phyloP scores from a whole-genome alignment of 768 basidiomycete species.

The Lactarius hatsudake region DNA sequence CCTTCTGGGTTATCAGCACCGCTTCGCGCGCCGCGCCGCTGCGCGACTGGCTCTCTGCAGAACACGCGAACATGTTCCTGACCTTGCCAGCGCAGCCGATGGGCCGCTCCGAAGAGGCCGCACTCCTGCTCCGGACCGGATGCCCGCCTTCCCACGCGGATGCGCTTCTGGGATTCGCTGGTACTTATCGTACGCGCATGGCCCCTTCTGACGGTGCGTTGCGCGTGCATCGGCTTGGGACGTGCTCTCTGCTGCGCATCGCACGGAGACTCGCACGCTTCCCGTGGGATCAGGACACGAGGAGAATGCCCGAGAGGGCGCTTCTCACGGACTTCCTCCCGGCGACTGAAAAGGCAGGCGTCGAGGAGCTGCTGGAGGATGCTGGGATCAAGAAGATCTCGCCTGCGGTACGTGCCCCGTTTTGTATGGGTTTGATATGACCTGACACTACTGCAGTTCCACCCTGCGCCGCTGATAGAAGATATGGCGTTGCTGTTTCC shows the following conservation, averaged over 20 bases:
- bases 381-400: conserved; percentile 44
- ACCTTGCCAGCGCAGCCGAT: conserved; percentile 59
- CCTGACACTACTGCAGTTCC: conserved; percentile 38
- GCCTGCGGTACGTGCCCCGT: conserved; percentile 38
- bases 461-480: conserved; percentile 45
- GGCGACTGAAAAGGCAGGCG: conserved; percentile 51
- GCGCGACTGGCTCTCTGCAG: conserved; percentile 66
- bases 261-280: conserved; percentile 48
- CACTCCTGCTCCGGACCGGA: conserved; percentile 49
- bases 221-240: conserved; percentile 63
- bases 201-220: conserved; percentile 50
- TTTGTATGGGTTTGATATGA: not conserved
- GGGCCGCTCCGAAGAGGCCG: conserved; percentile 48
- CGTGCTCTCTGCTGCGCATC: conserved; percentile 55
- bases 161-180: conserved; percentile 51
- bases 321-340: conserved; percentile 62
- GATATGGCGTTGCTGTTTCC: conserved; percentile 48
- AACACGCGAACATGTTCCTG: conserved; percentile 72
- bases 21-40: conserved; percentile 62
- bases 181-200: conserved; percentile 55
- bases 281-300: conserved; percentile 45
- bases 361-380: conserved; percentile 52
- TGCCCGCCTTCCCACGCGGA: conserved; percentile 42
- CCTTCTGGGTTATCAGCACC: conserved; percentile 60
- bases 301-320: conserved; percentile 46